Base-by-base conservation (phyloP, 2,329 filamentous ascomycete species). In the Kalmusia sp. region DNA sequence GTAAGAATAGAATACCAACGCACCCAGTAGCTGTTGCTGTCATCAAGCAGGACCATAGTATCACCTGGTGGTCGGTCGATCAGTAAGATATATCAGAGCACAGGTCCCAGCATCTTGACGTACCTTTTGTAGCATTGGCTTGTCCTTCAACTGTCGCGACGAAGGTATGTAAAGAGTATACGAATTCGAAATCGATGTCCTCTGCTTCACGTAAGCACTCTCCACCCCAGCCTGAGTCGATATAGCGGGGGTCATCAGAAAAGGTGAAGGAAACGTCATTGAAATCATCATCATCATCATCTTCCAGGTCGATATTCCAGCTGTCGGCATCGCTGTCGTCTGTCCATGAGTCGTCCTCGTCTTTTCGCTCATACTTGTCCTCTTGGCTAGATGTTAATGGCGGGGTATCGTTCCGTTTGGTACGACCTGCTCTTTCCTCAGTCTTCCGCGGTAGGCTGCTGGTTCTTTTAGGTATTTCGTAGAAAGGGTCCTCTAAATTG, bases 171-270 rank as follows among this genome's bases (percentile, higher is more conserved):
- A 99, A 82, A 24, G 95, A 95, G 79, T 99, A 99, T 56, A 99
- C 95, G 78, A 98, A 98, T 75, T 98, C 93, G 80, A 99, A 98
- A 82, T 99, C 95, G 77, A 99, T 99, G 71, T 99, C 95, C 85
- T 99, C 95, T 98, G 82, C 76, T 77, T 88, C 83, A 83, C 86
- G 90, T 96, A 92, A 96, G 92, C 88, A 89, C 80, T 90, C 85
- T 78, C 84, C 84, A 75, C 83, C 87, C 88, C 87, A 93, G 54
- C 87, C 88, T 64, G 84, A 87, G 73, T 90, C 86, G 81, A 89
- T 76, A 75, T 85, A 89, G 76, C 82, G 81, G 54, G 82, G 71
- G 69, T 90, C 81, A 73, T 81, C 73, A 76, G 78, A 76, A 74
- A 82, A 77, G 19, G 22, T 12, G 3, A 47, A 47, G 70, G 76